Conservation (phyloP, 371 early-diverging fungal species). For the Mucor piriformis region DNA sequence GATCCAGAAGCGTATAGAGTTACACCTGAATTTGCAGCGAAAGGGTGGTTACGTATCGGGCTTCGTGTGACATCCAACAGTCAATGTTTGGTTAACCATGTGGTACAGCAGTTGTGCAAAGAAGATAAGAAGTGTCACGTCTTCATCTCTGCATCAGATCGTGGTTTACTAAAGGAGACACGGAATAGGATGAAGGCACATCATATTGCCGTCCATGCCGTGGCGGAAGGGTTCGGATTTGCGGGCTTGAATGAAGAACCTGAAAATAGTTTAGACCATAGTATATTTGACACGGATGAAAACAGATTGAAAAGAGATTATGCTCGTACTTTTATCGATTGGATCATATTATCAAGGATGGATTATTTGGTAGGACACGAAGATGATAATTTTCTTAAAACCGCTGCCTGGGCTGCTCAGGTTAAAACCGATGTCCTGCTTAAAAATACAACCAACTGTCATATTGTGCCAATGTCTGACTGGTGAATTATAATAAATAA, state of each 20-base stretch:
- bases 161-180: background rate
- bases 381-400: constrained; percentile 32
- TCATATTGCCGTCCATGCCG: constrained; percentile 26
- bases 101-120: constrained; percentile 24
- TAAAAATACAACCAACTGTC: constrained; percentile 1
- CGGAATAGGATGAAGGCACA: background rate
- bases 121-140: constrained; percentile 23
- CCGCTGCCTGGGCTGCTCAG: constrained; percentile 53
- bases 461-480: constrained; percentile 17
- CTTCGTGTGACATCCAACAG: constrained; percentile 13
- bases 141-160: constrained; percentile 28
- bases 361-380: constrained; percentile 43
- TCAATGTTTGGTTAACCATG: constrained; percentile 27
- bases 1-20: constrained; percentile 17
- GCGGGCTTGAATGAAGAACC: constrained; percentile 9
- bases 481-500: constrained; percentile 10
- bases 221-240: constrained; percentile 31
- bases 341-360: constrained; percentile 48
- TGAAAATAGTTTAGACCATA: constrained; percentile 9
- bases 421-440: constrained; percentile 35
- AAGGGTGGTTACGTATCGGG: constrained; percentile 41
- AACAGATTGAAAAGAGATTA: constrained; percentile 25
- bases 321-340: constrained; percentile 47
- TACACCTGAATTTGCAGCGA: constrained; percentile 9
- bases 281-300: constrained; percentile 24